Conservation (phyloP, 352 stramenopile species). For the Discostella stelligera region DNA sequence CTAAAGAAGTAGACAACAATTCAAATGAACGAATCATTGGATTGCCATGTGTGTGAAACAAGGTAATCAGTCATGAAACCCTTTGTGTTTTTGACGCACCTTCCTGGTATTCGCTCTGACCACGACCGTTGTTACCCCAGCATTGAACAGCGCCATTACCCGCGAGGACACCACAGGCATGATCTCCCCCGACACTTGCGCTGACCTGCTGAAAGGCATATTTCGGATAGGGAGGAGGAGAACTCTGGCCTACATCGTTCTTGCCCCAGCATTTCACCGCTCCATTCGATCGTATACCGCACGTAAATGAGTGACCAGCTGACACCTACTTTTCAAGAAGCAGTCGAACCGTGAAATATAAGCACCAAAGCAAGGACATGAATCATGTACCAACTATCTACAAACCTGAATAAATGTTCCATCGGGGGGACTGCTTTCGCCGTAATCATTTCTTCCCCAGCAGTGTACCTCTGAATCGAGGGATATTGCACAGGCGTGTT, state of each 20-base stretch:
- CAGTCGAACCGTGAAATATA: not conserved
- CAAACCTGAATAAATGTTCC: constrained; percentile 30
- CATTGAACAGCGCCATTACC: constrained; percentile 25
- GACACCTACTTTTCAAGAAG: constrained; percentile 17
- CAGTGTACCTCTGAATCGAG: constrained; percentile 23
- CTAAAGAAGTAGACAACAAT: constrained; percentile 4
- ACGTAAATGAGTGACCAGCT: constrained; percentile 41
- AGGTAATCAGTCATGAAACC: not conserved
- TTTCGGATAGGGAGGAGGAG: constrained; percentile 21
- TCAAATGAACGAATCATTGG: not conserved
- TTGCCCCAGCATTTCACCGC: constrained; percentile 40
- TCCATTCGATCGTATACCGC: constrained; percentile 25
- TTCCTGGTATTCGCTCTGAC: constrained; percentile 34
- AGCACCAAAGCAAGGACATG: not conserved
- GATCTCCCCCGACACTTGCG: constrained; percentile 30
- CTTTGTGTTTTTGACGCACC: constrained; percentile 14
- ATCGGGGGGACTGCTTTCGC: constrained; percentile 23
- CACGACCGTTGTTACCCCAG: constrained; percentile 41
- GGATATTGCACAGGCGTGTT: constrained; percentile 34
- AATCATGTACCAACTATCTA: not conserved
- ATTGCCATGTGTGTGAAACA: not conserved
- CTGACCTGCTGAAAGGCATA: constrained; percentile 38
- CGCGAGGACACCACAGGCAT: constrained; percentile 23
- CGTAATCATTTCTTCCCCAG: constrained; percentile 45
- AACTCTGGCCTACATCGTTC: constrained; percentile 31